Base-by-base conservation (phyloP, 1,284 basidiomycete genomes). In the Rhodofomes roseus region DNA sequence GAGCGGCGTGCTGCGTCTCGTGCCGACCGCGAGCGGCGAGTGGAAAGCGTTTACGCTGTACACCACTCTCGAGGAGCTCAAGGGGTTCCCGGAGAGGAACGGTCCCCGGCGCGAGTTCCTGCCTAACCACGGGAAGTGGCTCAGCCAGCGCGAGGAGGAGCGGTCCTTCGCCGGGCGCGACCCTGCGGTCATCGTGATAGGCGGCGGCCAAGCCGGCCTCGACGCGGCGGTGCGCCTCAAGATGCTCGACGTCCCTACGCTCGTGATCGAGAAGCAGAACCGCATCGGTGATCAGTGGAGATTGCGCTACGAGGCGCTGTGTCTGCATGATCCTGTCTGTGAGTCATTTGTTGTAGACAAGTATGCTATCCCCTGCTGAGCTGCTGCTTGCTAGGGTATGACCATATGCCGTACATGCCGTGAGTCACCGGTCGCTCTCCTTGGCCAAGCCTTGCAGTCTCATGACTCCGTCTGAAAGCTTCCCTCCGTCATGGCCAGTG, bases 141-240 rank as follows among this genome's bases (percentile, higher is more conserved):
- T 65, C 8, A 64, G 66, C 4, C 66, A 70, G 55, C 70, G 78
- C 23, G 31, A 25, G 25, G 54, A 27, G 16, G 59, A 60, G 43
- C 20, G 29, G 6, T 41, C 44, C 8, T 57, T 55, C 27, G 40
- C 43, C 3, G 36, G 53, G 18, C 34, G 36, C 25, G 48, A 60
- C 12, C 59, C 59, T 12, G 22, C 51, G 2, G 57, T 59, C 18
- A 20, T 60, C 18, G 52, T 58, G 22, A 27, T 87, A 50, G 86
- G 86, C 4, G 86, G 73, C 9, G 86, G 85, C 0, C 86, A 89
- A 66, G 78, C 79, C 56, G 87, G 86, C 8, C 70, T 89, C 36
- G 79, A 76, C 2, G 64, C 80, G 11, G 84, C 82, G 7, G 86
- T 85, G 29, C 73, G 81, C 41, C 73, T 87, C 54, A 82, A 83